Base-by-base conservation (phyloP, 257 asterid species). In the Apocynum venetum region DNA sequence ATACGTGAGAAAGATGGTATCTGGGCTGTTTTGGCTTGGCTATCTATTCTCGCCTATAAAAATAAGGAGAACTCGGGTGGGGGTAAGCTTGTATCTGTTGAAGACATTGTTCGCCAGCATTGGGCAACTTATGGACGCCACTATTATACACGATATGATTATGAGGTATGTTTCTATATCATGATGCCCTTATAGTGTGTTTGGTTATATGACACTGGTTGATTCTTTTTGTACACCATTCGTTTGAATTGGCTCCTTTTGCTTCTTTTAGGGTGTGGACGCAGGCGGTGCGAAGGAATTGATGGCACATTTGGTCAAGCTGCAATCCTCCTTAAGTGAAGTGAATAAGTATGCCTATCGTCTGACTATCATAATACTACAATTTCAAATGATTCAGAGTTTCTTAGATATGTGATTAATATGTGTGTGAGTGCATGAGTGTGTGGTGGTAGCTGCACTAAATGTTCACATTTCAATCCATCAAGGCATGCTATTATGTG, bases 11-110 rank as follows among this genome's bases (percentile, higher is more conserved):
- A 95, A 80, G 99, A 95, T 83, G 99, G 99, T 81, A 91, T 95
- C 79, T 95, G 99, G 99, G 98, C 98, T 77, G 99, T 95, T 77
- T 90, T 95, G 87, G 97, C 97, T 72, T 95, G 99, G 99, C 82
- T 95, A 66, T 89, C 96, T 76, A 95, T 95, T 76, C 86, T 95
- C 82, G 98, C 99, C 76, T 88, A 89, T 77, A 95, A 85, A 87
- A 95, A 95, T 84, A 95, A 91, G 81, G 94, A 91, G 83, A 91
- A 86, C 87, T 84, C 88, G 11, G 91, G 80, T 56, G 97, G 88
- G 64, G 96, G 84, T 31, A 91, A 89, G 84, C 94, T 95, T 80
- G 90, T 93, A 81, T 84, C 91, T 43, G 97, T 93, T 68, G 98
- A 95, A 85, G 98, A 95, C 85, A 95, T 91, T 80, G 99, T 95